These are phyloP conservation scores for Penicillium canescens DNA, from an alignment of 495 filamentous ascomycete species.

Conservation along the genomic window DNA sequence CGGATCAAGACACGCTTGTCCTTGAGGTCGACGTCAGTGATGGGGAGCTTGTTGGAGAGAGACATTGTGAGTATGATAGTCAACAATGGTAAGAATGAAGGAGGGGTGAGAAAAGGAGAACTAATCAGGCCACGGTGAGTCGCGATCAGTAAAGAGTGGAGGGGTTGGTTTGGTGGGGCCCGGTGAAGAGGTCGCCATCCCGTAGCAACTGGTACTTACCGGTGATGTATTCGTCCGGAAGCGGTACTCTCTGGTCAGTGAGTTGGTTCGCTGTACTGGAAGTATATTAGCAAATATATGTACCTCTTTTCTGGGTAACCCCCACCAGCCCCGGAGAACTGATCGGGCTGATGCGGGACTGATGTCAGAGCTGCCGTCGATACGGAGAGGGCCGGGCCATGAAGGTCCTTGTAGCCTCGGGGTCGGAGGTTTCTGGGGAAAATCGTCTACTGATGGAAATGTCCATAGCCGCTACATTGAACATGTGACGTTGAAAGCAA, in stretches of 20 bases:
- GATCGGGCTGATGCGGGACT: slow-evolving; percentile 52
- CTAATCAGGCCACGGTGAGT: slow-evolving; percentile 34
- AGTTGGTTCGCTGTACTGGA: background rate
- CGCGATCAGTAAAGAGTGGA: slow-evolving; percentile 26
- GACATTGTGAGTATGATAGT: slow-evolving; percentile 67
- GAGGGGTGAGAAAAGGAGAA: slow-evolving; percentile 4
- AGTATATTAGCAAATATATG: slow-evolving; percentile 2
- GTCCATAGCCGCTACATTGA: slow-evolving; percentile 21
- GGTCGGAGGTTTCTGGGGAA: slow-evolving; percentile 25
- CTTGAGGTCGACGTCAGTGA: slow-evolving; percentile 94
- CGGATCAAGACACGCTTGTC: slow-evolving; percentile 97
- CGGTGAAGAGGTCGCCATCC: slow-evolving; percentile 28
- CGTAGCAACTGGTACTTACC: slow-evolving; percentile 11
- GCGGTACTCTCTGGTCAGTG: slow-evolving; percentile 9
- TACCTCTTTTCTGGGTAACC: slow-evolving; percentile 11
- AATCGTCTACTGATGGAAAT: slow-evolving; percentile 21
- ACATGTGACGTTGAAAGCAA: background rate
- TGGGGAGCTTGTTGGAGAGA: slow-evolving; percentile 96
- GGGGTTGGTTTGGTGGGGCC: slow-evolving; percentile 27
- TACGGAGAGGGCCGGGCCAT: slow-evolving; percentile 39
- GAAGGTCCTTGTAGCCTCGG: slow-evolving; percentile 39
- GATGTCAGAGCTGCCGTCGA: slow-evolving; percentile 40
- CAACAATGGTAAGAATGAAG: slow-evolving; percentile 4
- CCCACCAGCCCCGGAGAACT: slow-evolving; percentile 33
- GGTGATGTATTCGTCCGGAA: slow-evolving; percentile 8